A percentile compares a stretch with the other conserved stretches of the same genome.
Conservation (phyloP, 352 stramenopile species). For the Aphanomyces stellatus region DNA sequence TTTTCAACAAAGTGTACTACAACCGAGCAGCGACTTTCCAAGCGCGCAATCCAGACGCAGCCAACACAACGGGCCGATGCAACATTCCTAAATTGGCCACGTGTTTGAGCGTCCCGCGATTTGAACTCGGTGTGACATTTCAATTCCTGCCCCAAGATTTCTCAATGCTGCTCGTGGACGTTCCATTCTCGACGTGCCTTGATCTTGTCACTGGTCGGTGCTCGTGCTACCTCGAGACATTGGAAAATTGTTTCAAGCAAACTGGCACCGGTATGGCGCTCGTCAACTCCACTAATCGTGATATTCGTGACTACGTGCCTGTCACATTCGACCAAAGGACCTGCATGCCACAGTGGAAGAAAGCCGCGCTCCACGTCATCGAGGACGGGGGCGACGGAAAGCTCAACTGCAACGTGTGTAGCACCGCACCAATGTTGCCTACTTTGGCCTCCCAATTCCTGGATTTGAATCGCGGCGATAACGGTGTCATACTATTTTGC, state of each 20-base stretch:
- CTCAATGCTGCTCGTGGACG: constrained; percentile 45
- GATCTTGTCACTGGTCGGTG: constrained; percentile 50
- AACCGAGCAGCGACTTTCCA: not conserved
- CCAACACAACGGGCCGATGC: constrained; percentile 26
- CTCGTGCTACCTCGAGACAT: constrained; percentile 55
- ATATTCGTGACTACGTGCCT: not conserved
- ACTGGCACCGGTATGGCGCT: constrained; percentile 26
- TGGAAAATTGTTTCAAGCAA: constrained; percentile 56
- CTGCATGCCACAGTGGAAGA: constrained; percentile 21
- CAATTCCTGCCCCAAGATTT: constrained; percentile 53
- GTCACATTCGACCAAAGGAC: constrained; percentile 21
- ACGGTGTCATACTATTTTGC: constrained; percentile 24
- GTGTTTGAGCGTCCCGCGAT: constrained; percentile 47
- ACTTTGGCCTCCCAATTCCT: constrained; percentile 6
- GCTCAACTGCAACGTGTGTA: constrained; percentile 25
- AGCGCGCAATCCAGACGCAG: constrained; percentile 21
- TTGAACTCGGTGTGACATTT: constrained; percentile 37
- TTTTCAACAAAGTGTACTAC: not conserved
- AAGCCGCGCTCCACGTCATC: constrained; percentile 11
- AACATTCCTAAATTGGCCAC: constrained; percentile 58
- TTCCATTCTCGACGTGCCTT: constrained; percentile 67
- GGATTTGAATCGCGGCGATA: constrained; percentile 15
- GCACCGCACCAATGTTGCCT: constrained; percentile 15
- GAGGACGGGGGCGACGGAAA: constrained; percentile 11
- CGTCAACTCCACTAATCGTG: constrained; percentile 22